Conservation (phyloP, 1,284 basidiomycete species). For the Heterobasidion irregulare region DNA sequence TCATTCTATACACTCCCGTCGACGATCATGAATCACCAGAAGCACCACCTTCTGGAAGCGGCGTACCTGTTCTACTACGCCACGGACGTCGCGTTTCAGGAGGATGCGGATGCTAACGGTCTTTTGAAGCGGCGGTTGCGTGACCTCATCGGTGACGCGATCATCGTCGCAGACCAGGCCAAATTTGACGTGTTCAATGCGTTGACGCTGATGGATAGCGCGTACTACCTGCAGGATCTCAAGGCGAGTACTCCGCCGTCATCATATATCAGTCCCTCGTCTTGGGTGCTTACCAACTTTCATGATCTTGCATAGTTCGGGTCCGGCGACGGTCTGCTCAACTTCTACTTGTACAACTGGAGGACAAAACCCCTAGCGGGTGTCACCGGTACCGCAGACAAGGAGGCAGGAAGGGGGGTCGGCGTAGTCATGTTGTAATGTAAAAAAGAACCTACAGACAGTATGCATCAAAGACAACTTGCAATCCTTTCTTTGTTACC, state of each 20-base stretch:
- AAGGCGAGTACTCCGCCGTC: slow-evolving; percentile 42
- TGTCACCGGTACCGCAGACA: slow-evolving; percentile 37
- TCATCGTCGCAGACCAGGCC: slow-evolving; percentile 75
- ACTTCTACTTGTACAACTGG: slow-evolving; percentile 94
- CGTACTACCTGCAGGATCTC: slow-evolving; percentile 72
- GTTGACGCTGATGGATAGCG: slow-evolving; percentile 92
- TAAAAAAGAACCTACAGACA: background rate
- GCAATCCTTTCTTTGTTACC: too few relatives aligned
- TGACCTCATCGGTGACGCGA: slow-evolving; percentile 67
- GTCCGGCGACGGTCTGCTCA: slow-evolving; percentile 81
- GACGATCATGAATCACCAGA: slow-evolving; percentile 66
- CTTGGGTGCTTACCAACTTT: slow-evolving; percentile 13
- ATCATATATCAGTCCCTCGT: background rate
- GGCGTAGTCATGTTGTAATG: slow-evolving; percentile 72
- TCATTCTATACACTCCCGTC: slow-evolving; percentile 97
- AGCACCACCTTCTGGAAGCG: slow-evolving; percentile 68
- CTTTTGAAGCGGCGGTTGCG: slow-evolving; percentile 66
- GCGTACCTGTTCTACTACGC: slow-evolving; percentile 95
- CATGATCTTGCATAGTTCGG: slow-evolving; percentile 59
- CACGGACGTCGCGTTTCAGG: slow-evolving; percentile 54
- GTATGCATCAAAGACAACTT: background rate
- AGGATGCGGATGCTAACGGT: slow-evolving; percentile 48
- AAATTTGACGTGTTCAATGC: slow-evolving; percentile 97
- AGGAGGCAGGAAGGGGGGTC: slow-evolving; percentile 59
- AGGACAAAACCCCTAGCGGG: slow-evolving; percentile 75